Evolutionary conservation across 768 basidiomycete genomes (phyloP).

Genomic region (Lactarius sp.): DNA sequence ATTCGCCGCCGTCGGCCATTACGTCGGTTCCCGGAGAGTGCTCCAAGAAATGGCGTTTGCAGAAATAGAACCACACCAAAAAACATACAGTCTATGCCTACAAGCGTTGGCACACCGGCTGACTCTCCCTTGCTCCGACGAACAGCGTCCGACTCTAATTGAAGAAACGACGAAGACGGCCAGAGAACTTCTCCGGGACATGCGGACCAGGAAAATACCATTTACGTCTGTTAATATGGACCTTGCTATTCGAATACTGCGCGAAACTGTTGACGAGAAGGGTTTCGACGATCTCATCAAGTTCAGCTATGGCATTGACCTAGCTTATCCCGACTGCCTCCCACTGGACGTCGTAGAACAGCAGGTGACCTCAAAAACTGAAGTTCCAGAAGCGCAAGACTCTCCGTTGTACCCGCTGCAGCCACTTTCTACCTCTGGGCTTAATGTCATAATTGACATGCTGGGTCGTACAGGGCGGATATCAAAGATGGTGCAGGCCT

Average conservation of each 20-base stretch:
- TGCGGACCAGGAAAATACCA: slow-evolving; percentile 44
- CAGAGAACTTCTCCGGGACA: slow-evolving; percentile 50
- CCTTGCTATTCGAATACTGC: slow-evolving; percentile 61
- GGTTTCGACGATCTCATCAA: slow-evolving; percentile 58
- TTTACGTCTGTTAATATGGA: slow-evolving; percentile 62
- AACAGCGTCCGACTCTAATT: slow-evolving; percentile 35
- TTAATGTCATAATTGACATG: slow-evolving; percentile 70
- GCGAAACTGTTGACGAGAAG: slow-evolving; percentile 53
- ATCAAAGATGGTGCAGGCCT: slow-evolving; percentile 66
- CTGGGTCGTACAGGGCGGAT: slow-evolving; percentile 57
- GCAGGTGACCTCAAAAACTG: neutral
- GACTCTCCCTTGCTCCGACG: slow-evolving; percentile 47
- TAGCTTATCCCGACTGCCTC: slow-evolving; percentile 65
- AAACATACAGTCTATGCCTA: slow-evolving; percentile 60
- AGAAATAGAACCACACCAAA: slow-evolving; percentile 45
- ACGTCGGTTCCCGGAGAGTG: slow-evolving; percentile 52
- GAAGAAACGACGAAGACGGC: slow-evolving; percentile 45
- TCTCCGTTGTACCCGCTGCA: slow-evolving; percentile 31
- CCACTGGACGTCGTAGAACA: slow-evolving; percentile 41
- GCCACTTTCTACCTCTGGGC: slow-evolving; percentile 47
- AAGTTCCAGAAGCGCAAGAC: slow-evolving; percentile 35
- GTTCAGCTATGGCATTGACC: slow-evolving; percentile 70
- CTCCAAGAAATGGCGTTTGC: slow-evolving; percentile 50
- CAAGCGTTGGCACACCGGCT: slow-evolving; percentile 68
- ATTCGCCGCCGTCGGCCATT: slow-evolving; percentile 72